Evolutionary conservation across 2,329 filamentous ascomycete genomes (phyloP), one percentile per base, ranked within the genome.

Genomic region (Colletotrichum sp.): DNA sequence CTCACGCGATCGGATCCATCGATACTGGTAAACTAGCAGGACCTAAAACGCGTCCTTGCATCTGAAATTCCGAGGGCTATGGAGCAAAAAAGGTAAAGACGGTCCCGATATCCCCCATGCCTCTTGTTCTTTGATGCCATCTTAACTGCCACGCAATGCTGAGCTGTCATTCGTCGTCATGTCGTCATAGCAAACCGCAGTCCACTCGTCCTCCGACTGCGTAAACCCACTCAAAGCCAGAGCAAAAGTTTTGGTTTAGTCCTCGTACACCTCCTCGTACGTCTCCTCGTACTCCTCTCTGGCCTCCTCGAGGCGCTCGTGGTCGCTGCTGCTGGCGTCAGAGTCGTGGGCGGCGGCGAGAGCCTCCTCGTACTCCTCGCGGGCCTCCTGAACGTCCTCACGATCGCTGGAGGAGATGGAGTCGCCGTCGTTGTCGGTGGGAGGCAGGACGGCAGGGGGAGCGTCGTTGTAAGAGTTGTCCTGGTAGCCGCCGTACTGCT

Each of bases 231-330:
- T 49, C 57, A 13, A 69, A 22, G 13, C 29, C 55, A 32, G 36
- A 49, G n/a, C 22, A 6, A 27, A 49, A 49, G 44, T 22, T 8
- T 39, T 27, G 9, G 27, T 69, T 39, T 78, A 75, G 30, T 81
- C 77, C 27, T 81, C 81, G 44, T 87, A 87, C 3, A 80, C 81
- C 69, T 88, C 88, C 78, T 89, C 87, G 67, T 88, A 88, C 65
- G 86, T 86, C 80, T 91, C 89, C 64, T 88, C 83, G 72, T 89
- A 89, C 80, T 88, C 88, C 79, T 88, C 82, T 70, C 88, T 78
- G 2, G 88, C 88, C 81, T 92, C 90, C 77, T 90, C 87, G 6
- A 90, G 82, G 71, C 88, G 87, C 81, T 92, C 86, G 6, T 85
- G 81, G 75, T 90, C 89, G 77, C 89, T 91, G 79, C 86, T 91